A percentile compares a stretch with the other conserved stretches of the same genome.
Conservation (phyloP, 1,139 yeast species). For the Yamadazyma oceani region DNA sequence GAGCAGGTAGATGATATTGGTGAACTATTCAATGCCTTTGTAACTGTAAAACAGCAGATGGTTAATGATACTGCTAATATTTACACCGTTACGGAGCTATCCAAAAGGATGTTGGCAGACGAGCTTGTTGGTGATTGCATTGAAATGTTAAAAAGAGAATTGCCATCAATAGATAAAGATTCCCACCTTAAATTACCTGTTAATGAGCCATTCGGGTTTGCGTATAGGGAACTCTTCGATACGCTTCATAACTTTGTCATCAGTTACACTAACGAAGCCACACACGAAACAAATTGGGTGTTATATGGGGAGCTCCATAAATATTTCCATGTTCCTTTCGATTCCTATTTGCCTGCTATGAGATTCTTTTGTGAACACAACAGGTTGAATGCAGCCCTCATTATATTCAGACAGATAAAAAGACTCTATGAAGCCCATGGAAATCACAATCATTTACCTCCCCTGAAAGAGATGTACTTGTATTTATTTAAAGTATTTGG, state of each 20-base stretch:
- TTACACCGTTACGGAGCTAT: conserved; percentile 49
- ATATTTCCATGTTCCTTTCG: conserved; percentile 60
- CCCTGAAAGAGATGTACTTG: conserved; percentile 67
- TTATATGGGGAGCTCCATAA: conserved; percentile 60
- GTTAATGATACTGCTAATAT: conserved; percentile 26
- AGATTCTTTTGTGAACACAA: conserved; percentile 56
- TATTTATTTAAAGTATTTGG: conserved; percentile 66
- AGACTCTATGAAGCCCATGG: conserved; percentile 58
- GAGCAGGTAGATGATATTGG: conserved; percentile 20
- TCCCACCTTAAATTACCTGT: conserved; percentile 29
- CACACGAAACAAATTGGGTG: conserved; percentile 58
- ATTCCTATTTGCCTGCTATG: conserved; percentile 60
- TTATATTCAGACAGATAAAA: conserved; percentile 64
- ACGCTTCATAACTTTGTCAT: conserved; percentile 48
- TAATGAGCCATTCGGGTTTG: conserved; percentile 24
- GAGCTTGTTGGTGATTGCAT: conserved; percentile 59
- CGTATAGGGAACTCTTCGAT: conserved; percentile 35
- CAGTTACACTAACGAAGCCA: conserved; percentile 38
- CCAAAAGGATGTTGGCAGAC: conserved; percentile 45
- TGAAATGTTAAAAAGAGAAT: conserved; percentile 58
- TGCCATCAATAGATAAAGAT: conserved; percentile 47
- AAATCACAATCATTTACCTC: conserved; percentile 42
- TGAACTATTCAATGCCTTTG: conserved; percentile 34
- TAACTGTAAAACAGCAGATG: conserved; percentile 41
- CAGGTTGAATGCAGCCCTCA: conserved; percentile 64